These are phyloP conservation scores for Glebionis coronaria DNA, from an alignment of 129 eudicot genomes.

Conservation along the genomic window DNA sequence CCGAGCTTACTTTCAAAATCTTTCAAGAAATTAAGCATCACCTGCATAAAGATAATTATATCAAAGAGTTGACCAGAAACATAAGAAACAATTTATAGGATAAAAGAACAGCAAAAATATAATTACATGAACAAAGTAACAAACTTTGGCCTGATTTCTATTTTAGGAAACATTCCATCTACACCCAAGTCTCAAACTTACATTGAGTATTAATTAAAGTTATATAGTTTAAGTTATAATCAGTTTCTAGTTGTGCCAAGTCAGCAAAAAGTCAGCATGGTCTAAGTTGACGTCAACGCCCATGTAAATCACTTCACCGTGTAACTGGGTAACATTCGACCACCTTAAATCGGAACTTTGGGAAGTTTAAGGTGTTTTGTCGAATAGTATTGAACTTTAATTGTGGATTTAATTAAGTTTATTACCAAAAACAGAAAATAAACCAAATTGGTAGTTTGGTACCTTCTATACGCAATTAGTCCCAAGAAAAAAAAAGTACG, in stretches of 20 bases:
- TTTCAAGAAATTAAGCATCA: conserved; percentile 72
- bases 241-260: neutral
- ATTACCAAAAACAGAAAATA: neutral
- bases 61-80: neutral
- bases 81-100: neutral
- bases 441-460: neutral
- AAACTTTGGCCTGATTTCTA: neutral
- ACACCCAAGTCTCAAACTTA: neutral
- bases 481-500: neutral
- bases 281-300: neutral
- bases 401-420: neutral
- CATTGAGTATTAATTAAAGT: neutral
- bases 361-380: no score
- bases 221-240: no score
- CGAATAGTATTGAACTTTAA: no score
- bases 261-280: neutral
- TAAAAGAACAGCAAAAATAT: neutral
- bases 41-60: conserved; percentile 24
- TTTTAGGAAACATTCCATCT: neutral
- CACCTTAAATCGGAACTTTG: no score
- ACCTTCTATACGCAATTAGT: no score
- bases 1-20: conserved; percentile 74
- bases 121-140: neutral
- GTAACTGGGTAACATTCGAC: no score
- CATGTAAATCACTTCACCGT: no score